phyloP scores from a whole-genome alignment of 768 basidiomycete genomes.

The Suillus discolor region DNA sequence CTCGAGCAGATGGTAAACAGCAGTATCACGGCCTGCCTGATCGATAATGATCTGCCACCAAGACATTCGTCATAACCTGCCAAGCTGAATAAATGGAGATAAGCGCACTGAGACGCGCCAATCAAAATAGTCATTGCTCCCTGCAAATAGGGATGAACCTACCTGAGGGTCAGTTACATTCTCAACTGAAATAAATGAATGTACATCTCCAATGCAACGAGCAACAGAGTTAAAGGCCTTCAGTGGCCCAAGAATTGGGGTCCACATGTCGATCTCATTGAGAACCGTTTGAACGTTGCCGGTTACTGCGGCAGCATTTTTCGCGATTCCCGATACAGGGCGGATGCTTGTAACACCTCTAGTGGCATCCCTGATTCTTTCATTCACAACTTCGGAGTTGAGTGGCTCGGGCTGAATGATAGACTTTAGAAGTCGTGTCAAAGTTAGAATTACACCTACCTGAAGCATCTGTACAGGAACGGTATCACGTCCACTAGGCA shows the following conservation, averaged over 20 bases:
- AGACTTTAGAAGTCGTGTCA: neutral
- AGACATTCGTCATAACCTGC: neutral
- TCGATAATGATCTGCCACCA: slow-evolving; percentile 3
- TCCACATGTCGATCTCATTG: neutral
- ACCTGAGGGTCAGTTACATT: neutral
- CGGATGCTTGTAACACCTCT: neutral
- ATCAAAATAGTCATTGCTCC: slow-evolving; percentile 6
- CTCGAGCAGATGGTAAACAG: slow-evolving; percentile 9
- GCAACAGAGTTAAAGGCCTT: slow-evolving; percentile 3
- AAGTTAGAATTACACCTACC: neutral
- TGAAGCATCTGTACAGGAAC: neutral
- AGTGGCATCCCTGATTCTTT: neutral
- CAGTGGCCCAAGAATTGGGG: neutral
- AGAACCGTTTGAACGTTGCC: neutral
- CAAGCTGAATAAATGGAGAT: neutral
- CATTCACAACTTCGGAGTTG: neutral
- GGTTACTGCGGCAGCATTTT: neutral
- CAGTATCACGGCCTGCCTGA: slow-evolving; percentile 7
- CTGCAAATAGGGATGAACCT: slow-evolving; percentile 13
- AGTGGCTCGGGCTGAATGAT: neutral
- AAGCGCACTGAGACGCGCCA: slow-evolving; percentile 8
- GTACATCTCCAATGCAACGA: neutral
- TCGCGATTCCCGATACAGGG: neutral
- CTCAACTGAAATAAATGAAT: neutral
- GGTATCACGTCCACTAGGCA: neutral